Base-by-base conservation (phyloP, 2,329 filamentous ascomycete species). In the Penicillium decumbens region DNA sequence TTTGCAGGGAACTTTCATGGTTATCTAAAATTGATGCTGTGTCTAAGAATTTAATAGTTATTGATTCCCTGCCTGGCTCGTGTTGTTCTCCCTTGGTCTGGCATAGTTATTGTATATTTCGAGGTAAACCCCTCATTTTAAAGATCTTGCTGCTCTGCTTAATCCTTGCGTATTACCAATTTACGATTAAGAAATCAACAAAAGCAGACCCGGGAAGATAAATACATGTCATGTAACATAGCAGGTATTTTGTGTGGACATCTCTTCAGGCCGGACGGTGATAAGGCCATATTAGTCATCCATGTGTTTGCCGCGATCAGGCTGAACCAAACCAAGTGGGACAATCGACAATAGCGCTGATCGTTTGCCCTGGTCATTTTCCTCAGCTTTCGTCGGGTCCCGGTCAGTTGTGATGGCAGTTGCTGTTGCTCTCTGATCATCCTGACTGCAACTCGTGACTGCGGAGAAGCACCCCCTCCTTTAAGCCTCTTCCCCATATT, bases 241-340 rank as follows among this genome's bases (percentile, higher is more conserved):
- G 18, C 33, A 20, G 2, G 18, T 37, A 37, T 20, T 13, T 28
- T 27, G 35, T 27, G 35, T 24, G 29, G 9, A 37, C 30, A 18
- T 28, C 30, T 23, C 25, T 41, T 35, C 24, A 23, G 28, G 41
- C 27, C 7, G 9, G 13, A 20, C 29, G 23, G 9, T 33, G 50
- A 48, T 51, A 47, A 47, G 37, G 33, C 43, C 29, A 12, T 28
- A 53, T 61, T 61, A 61, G 59, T 61, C 59, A 61, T 52, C 58
- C 43, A 47, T 53, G 46, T 53, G 43, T 57, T 50, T 38, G 45
- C 50, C 47, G 40, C 46, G 50, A 57, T 48, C 50, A 50, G 47
- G 49, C 45, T 56, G 53, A 50, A 54, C 45, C 33, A 44, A 53
- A 41, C 39, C 39, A 44, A 48, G 51, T 51, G 50, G 49, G 49